Evolutionary conservation across 1,139 yeast species (phyloP), one percentile per base, ranked within the genome.

Genomic region (Barnettozyma hawaiiensis): DNA sequence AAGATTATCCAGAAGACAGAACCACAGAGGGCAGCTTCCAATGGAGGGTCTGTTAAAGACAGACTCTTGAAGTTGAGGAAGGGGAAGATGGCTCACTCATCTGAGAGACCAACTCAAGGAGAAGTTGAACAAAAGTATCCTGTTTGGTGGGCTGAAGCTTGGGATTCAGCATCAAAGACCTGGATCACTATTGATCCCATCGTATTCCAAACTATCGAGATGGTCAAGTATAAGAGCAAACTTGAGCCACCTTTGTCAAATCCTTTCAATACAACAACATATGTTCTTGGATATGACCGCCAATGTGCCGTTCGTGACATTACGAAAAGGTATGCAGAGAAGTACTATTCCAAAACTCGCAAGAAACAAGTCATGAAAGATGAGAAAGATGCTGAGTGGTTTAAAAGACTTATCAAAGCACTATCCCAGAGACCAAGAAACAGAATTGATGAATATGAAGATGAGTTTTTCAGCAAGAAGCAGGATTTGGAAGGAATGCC

Each of bases 161-260:
- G 96, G 95, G 92, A 92, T 59, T 73, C 73, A 40, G 76, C 73
- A 47, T 64, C 78, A 5, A 73, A 78, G 46, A 75, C 73, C 47
- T 90, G 97, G 95, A 73, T 87, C n/a, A 78, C 95, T 5, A 70
- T 89, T 1, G 97, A 92, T 54, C 95, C 97, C 0, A 67, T 81
- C 1, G 80, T 78, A 16, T 72, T 80, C 37, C 64, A 75, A 43
- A 64, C 74, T 0, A 77, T 90, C 18, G 96, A 89, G 57, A 71
- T 82, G n/a, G 81, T 90, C 1, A 71, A 70, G 58, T 37, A 36
- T 10, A 61, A 73, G 18, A 76, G 90, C 7, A 71, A 75, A 43
- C 69, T 92, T 27, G 97, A 90, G 53, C 96, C 97, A 0, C 86
- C 95, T 0, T 57, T 70, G 43, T 64, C 73, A 1, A 85, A 84